Conservation (phyloP, 2,329 filamentous ascomycete species). For the Verticillium longisporum region DNA sequence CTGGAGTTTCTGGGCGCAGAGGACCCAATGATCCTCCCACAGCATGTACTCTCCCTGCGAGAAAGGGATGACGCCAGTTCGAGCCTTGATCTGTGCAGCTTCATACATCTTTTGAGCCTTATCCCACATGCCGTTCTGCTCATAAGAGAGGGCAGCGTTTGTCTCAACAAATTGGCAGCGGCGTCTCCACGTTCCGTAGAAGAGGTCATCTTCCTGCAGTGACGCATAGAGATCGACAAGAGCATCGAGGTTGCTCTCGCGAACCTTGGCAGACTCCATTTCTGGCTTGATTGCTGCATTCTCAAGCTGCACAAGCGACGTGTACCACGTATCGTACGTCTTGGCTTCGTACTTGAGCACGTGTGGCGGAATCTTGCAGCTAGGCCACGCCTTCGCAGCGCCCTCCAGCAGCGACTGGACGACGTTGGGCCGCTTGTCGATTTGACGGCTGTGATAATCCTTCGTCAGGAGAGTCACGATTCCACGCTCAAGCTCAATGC, state of each 20-base stretch:
- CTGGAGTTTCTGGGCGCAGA: slow-evolving; percentile 95
- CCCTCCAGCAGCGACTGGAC: slow-evolving; percentile 88
- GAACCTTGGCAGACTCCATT: slow-evolving; percentile 73
- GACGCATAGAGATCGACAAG: slow-evolving; percentile 88
- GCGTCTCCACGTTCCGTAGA: slow-evolving; percentile 94
- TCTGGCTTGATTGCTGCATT: slow-evolving; percentile 79
- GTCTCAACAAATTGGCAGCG: slow-evolving; percentile 96
- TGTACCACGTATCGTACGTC: slow-evolving; percentile 96
- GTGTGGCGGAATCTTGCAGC: slow-evolving; percentile 90
- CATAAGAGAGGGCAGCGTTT: slow-evolving; percentile 92
- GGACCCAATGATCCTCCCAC: slow-evolving; percentile 98
- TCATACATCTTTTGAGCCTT: slow-evolving; percentile 98
- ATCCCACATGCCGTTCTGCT: slow-evolving; percentile 99
- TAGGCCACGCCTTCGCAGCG: slow-evolving; percentile 73
- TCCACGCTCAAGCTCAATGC: slow-evolving; percentile 81
- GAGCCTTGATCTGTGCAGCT: slow-evolving; percentile 90
- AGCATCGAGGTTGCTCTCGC: slow-evolving; percentile 93
- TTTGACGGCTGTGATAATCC: slow-evolving; percentile 89
- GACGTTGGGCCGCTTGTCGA: slow-evolving; percentile 93
- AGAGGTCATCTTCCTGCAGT: slow-evolving; percentile 91
- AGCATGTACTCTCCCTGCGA: slow-evolving; percentile 97
- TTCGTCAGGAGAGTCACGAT: slow-evolving; percentile 88
- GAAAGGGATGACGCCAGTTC: slow-evolving; percentile 92
- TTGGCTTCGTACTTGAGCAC: slow-evolving; percentile 92
- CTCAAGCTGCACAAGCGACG: slow-evolving; percentile 84